phyloP scores from a whole-genome alignment of 78 protist species.

The Dictyostelium brefeldianum region DNA sequence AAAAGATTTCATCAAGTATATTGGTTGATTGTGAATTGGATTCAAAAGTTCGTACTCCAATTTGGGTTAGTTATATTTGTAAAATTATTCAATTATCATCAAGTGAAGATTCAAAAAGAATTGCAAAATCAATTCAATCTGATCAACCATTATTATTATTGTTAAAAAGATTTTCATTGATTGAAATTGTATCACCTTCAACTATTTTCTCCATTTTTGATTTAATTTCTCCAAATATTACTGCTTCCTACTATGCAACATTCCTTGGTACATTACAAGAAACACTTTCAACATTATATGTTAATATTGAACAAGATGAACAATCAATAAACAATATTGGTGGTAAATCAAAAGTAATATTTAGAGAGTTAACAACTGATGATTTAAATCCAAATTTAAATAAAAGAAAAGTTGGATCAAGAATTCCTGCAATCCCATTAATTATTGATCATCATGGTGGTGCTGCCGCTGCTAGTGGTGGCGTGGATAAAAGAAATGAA shows the following conservation, averaged over 20 bases:
- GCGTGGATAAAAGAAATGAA: neutral
- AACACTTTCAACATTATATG: neutral
- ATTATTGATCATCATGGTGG: neutral
- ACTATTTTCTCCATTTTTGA: neutral
- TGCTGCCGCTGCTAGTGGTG: too few relatives aligned
- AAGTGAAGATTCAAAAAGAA: neutral
- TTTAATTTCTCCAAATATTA: neutral
- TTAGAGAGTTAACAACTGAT: neutral
- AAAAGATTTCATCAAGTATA: neutral
- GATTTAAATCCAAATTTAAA: neutral
- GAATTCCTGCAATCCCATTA: neutral
- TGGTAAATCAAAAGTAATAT: neutral
- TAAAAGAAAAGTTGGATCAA: neutral
- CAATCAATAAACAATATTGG: neutral
- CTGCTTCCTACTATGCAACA: neutral
- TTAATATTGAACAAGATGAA: neutral
- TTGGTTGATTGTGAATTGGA: neutral
- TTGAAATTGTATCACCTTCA: neutral
- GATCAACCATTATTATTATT: neutral
- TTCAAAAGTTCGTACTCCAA: neutral
- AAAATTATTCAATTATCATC: neutral
- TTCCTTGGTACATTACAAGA: slow-evolving; percentile 12
- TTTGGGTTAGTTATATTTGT: neutral
- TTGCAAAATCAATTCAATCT: neutral
- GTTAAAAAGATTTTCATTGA: neutral